Evolutionary conservation across 164 flowering plant genomes (phyloP), one percentile per base, ranked within the genome.

Genomic region (Magnolia kwangsiensis): DNA sequence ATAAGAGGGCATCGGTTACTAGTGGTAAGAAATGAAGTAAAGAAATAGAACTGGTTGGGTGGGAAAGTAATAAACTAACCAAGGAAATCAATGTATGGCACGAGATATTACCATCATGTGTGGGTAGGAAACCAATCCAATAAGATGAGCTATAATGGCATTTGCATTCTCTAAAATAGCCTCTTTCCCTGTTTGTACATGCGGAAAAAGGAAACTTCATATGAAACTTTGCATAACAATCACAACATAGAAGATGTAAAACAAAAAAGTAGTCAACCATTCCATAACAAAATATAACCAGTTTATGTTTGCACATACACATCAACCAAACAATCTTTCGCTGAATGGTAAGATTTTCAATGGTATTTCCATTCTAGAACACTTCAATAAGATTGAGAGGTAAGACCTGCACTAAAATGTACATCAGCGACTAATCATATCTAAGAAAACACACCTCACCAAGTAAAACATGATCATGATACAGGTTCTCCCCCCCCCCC

Each of bases 81-180:
- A 29, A 68, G 49, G n/a, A 31, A 37, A 31, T 29, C 19, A 31
- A 27, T 24, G 49, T 10, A 55, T 55, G 50, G n/a, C 19, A 27
- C 8, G 4, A 50, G 14, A 51, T 9, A 27, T 50, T 91, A 96
- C 99, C 98, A 86, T 92, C 91, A 83, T 85, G 72, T 90, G 90
- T 58, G 92, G 89, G 78, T 89, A 96, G 50, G 81, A 64, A 27
- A 85, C 74, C 9, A 94, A 88, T 72, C 76, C 78, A 79, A 81
- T 73, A 73, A 94, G 91, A 75, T 83, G 81, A 50, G 86, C 79
- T 68, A 87, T 79, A 49, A 92, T 81, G n/a, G 73, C 73, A 76
- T 78, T 89, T 9, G 87, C 92, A 87, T 89, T 88, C 80, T 96
- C 98, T 7, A 74, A 51, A 1, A 87, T 84, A 51, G 88, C 85